These are phyloP conservation scores for Monosporascus sp. DNA, from an alignment of 2,329 filamentous ascomycete species.

Conservation along the genomic window DNA sequence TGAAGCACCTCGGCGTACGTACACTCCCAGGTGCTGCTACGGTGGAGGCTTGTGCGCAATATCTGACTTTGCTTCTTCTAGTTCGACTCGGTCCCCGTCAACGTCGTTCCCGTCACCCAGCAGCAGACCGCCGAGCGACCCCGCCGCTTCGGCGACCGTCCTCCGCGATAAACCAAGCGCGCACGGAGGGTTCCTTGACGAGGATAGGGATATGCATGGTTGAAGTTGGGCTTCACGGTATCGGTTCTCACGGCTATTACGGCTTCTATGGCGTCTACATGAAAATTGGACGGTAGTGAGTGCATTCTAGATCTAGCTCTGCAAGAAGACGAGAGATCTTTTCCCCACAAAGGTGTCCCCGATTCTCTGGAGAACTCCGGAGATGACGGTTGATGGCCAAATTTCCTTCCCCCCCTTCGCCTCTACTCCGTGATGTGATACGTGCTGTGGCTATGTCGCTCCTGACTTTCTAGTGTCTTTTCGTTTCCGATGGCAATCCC, in stretches of 20 bases:
- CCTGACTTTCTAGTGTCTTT: not conserved
- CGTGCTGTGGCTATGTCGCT: not conserved
- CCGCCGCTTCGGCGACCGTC: slow-evolving; percentile 69
- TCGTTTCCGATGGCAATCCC: not conserved
- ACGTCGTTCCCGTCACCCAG: slow-evolving; percentile 86
- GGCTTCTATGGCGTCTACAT: slow-evolving; percentile 39
- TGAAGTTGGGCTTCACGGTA: slow-evolving; percentile 36
- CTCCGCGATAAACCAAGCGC: slow-evolving; percentile 25
- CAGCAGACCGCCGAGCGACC: slow-evolving; percentile 77
- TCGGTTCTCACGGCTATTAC: slow-evolving; percentile 39
- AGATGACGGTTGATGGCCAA: slow-evolving; percentile 94
- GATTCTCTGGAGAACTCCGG: slow-evolving; percentile 58
- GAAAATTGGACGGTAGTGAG: slow-evolving; percentile 46
- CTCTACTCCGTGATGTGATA: slow-evolving; percentile 11
- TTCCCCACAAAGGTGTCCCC: slow-evolving; percentile 78
- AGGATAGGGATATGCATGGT: slow-evolving; percentile 21
- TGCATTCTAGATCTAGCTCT: slow-evolving; percentile 49
- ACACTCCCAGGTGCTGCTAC: not conserved
- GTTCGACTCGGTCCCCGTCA: slow-evolving; percentile 98
- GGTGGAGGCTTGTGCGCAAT: too few species aligned
- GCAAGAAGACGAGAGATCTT: slow-evolving; percentile 48
- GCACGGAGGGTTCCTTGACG: slow-evolving; percentile 4
- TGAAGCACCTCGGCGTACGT: slow-evolving; percentile 98
- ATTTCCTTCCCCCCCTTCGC: slow-evolving; percentile 20
- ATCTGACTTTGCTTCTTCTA: slow-evolving; percentile 32